Percentiles rank a stretch among this genome's conserved stretches.
Evolutionary conservation across 2,329 filamentous ascomycete genomes (phyloP).

Genomic region (Neopestalotiopsis clavispora): DNA sequence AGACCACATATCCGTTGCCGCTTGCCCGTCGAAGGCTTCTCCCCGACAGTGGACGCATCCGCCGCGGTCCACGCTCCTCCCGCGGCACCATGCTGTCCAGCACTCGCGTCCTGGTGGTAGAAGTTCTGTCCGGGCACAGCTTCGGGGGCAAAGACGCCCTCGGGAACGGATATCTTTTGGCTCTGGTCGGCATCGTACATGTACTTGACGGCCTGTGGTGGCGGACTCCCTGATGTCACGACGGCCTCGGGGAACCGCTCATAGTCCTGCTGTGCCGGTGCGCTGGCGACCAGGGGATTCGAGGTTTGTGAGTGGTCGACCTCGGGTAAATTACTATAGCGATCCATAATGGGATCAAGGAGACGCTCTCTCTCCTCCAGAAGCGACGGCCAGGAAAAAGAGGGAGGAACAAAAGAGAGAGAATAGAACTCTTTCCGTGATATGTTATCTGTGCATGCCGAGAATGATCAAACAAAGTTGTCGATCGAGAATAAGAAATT

Average conservation of each 20-base stretch:
- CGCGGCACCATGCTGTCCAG: neutral
- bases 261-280: neutral
- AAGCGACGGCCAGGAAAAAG: neutral
- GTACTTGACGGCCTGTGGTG: neutral
- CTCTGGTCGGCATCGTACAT: neutral
- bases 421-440: neutral
- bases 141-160: neutral
- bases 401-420: neutral
- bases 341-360: neutral
- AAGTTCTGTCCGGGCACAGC: neutral
- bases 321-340: conserved; percentile 7
- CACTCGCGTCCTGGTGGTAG: neutral
- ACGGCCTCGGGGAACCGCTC: neutral
- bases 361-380: neutral
- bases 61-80: neutral
- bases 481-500: neutral
- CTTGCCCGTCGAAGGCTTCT: neutral
- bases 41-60: neutral
- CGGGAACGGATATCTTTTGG: neutral
- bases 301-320: neutral
- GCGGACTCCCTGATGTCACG: neutral
- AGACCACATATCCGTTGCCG: conserved; percentile 24
- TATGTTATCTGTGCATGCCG: neutral
- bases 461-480: neutral
- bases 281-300: neutral